Conservation (phyloP, 2,329 filamentous ascomycete species). For the Alternaria sp. region DNA sequence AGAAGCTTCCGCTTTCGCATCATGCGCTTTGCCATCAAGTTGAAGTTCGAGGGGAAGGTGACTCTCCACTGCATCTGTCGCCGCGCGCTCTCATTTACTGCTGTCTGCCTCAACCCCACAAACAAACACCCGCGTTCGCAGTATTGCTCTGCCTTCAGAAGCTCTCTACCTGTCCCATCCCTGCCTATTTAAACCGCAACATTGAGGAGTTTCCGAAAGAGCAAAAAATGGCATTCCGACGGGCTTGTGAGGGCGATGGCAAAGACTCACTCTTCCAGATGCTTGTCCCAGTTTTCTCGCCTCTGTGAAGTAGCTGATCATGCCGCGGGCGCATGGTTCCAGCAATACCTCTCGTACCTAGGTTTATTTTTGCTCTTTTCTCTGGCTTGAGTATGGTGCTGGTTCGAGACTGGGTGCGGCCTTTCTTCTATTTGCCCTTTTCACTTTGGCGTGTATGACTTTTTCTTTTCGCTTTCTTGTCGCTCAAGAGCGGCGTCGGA, state of each 20-base stretch:
- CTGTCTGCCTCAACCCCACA: not conserved
- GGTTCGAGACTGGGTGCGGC: not conserved
- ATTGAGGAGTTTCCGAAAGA: not conserved
- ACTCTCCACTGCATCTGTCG: not conserved
- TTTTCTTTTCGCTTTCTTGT: not conserved
- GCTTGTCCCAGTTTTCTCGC: not conserved
- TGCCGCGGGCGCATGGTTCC: not conserved
- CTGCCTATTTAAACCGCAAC: not conserved
- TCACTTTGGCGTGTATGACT: not conserved
- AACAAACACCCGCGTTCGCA: not conserved
- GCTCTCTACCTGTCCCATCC: not conserved
- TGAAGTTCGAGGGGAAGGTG: not conserved
- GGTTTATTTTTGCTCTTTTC: not conserved
- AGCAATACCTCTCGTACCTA: constrained; percentile 4
- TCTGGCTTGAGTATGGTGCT: not conserved
- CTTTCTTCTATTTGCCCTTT: not conserved
- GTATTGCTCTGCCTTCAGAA: not conserved
- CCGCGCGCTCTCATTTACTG: not conserved
- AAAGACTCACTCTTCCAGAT: not conserved
- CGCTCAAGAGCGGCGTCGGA: not conserved
- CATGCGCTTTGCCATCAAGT: not conserved
- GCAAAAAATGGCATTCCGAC: not conserved
- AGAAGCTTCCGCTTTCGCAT: not conserved
- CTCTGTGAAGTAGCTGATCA: not conserved
- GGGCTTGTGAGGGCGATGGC: not conserved